Evolutionary conservation across 2,329 filamentous ascomycete species (phyloP), one percentile per base, ranked within the genome.

Genomic region (Nemania serpens): DNA sequence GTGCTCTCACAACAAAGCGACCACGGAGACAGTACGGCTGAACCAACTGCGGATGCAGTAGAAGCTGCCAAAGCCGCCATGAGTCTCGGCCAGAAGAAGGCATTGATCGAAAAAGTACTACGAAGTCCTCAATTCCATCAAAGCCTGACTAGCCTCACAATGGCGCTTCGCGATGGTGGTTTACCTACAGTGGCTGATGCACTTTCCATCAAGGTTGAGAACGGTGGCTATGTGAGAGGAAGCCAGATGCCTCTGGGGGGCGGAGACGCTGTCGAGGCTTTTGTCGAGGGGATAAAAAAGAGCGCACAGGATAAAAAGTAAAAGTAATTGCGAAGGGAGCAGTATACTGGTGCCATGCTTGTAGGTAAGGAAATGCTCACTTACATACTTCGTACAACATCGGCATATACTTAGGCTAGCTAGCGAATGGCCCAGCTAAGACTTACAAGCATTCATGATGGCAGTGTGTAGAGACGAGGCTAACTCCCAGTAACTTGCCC

Each of bases 101-200:
- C 84, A 20, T 84, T 98, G 12, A 77, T 99, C 45, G 88, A 88
- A 74, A 89, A 88, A 72, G 93, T 98, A 7, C 78, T 98, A 13
- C 86, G 91, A 65, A 96, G 91, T 66, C 94, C 95, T 17, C 95
- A 99, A 73, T 93, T 99, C 71, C 86, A 87, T 62, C 95, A 98
- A 75, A 94, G 91, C 67, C 78, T 97, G 41, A 86, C 87, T 0
- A 95, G 90, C 73, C 78, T 99, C 68, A 97, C 93, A 0, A 87
- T 93, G 76, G 95, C 95, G 12, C 80, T 99, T 57, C 84, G 93
- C 59, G 94, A 98, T 69, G 95, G 95, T 12, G 95, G 94, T 0
- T 77, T 99, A 59, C 93, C 94, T 4, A 96, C 88, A 69, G 90
- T 99, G 65, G 90, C 92, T 6, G 93, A 96, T 70, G 94, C 93